Evolutionary conservation across 768 basidiomycete species (phyloP).

Genomic region (Neoboletus magnificus): DNA sequence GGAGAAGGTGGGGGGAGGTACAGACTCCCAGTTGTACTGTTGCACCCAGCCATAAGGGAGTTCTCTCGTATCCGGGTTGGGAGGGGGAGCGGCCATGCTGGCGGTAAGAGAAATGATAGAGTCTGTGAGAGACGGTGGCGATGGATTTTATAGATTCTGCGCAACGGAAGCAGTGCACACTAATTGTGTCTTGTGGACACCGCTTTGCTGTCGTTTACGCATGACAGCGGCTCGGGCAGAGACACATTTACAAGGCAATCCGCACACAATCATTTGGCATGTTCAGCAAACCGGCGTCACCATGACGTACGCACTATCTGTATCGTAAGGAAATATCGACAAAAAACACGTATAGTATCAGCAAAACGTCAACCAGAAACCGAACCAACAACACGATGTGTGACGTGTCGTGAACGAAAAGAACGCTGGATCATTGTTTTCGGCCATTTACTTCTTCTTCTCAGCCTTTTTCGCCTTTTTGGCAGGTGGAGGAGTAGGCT

Average conservation of each 20-base stretch:
- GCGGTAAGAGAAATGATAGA: slow-evolving; percentile 4
- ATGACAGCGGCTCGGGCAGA: slow-evolving; percentile 16
- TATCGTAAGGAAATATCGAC: slow-evolving; percentile 29
- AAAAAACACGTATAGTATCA: slow-evolving; percentile 26
- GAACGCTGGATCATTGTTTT: slow-evolving; percentile 4
- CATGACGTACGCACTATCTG: slow-evolving; percentile 1
- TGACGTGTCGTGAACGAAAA: slow-evolving; percentile 6
- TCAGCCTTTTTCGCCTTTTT: slow-evolving; percentile 30
- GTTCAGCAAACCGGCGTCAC: not conserved
- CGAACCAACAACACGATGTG: slow-evolving; percentile 1
- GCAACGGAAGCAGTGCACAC: slow-evolving; percentile 14
- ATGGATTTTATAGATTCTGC: slow-evolving; percentile 22
- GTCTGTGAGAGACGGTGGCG: slow-evolving; percentile 23
- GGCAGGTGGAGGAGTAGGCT: slow-evolving; percentile 27
- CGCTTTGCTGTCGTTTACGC: slow-evolving; percentile 33
- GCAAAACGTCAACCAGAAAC: slow-evolving; percentile 7
- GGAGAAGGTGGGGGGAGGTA: slow-evolving; percentile 13
- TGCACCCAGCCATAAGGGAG: slow-evolving; percentile 68
- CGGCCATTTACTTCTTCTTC: slow-evolving; percentile 22
- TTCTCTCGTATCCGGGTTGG: slow-evolving; percentile 53
- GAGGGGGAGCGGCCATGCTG: slow-evolving; percentile 45
- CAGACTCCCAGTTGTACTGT: slow-evolving; percentile 67
- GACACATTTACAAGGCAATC: slow-evolving; percentile 4
- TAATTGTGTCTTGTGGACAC: slow-evolving; percentile 27
- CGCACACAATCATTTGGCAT: not conserved